These are phyloP conservation scores for Xylariaceae sp. DNA, from an alignment of 2,329 filamentous ascomycete genomes.

Conservation along the genomic window DNA sequence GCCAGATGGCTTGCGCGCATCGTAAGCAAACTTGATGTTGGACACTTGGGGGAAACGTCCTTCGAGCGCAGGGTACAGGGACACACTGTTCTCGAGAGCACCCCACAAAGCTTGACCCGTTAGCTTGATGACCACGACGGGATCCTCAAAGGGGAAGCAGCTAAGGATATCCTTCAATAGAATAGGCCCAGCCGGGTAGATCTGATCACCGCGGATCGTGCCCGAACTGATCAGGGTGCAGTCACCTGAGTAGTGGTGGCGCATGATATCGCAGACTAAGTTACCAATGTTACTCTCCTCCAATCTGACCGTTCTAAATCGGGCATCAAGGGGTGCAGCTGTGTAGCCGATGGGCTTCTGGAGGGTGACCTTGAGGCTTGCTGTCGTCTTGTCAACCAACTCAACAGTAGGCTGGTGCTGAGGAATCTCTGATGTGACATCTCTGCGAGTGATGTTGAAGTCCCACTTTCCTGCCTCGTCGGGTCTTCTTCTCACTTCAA, in stretches of 20 bases:
- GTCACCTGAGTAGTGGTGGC: slow-evolving; percentile 73
- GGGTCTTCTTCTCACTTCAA: slow-evolving; percentile 61
- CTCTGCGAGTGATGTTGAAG: slow-evolving; percentile 69
- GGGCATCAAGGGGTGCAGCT: slow-evolving; percentile 72
- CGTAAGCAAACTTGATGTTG: slow-evolving; percentile 71
- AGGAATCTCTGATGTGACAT: slow-evolving; percentile 64
- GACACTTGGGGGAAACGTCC: slow-evolving; percentile 83
- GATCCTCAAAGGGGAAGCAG: slow-evolving; percentile 90
- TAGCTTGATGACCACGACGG: slow-evolving; percentile 70
- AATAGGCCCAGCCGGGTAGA: slow-evolving; percentile 76
- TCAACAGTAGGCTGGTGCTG: slow-evolving; percentile 56
- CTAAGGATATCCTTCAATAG: slow-evolving; percentile 77
- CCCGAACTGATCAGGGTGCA: slow-evolving; percentile 80
- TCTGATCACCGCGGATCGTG: slow-evolving; percentile 81
- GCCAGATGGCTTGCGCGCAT: slow-evolving; percentile 55
- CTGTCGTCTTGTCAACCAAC: slow-evolving; percentile 64
- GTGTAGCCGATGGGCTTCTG: slow-evolving; percentile 83
- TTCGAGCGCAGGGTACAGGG: slow-evolving; percentile 75
- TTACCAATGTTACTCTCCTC: slow-evolving; percentile 82
- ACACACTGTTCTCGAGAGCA: slow-evolving; percentile 81
- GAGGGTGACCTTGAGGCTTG: slow-evolving; percentile 67
- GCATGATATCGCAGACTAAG: slow-evolving; percentile 89
- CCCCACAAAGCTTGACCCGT: slow-evolving; percentile 67
- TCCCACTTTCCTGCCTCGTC: slow-evolving; percentile 57
- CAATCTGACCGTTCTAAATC: slow-evolving; percentile 75